Evolutionary conservation across 2,329 filamentous ascomycete species (phyloP).

Genomic region (Chrysoporthe cubensis): DNA sequence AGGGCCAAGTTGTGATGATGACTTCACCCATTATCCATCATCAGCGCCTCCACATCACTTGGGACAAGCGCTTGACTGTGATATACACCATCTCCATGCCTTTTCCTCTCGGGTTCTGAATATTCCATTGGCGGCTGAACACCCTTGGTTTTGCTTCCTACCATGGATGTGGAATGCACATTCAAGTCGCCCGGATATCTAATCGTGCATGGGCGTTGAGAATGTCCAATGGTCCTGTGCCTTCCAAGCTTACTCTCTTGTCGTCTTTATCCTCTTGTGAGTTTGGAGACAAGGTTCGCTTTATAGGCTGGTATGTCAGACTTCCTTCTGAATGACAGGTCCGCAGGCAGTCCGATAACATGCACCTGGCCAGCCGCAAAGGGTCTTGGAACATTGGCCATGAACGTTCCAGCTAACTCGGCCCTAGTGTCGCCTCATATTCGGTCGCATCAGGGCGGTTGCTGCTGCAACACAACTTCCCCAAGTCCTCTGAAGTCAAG

Average conservation of each 20-base stretch:
- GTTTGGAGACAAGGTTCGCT: conserved; percentile 80
- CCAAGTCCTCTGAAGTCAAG: conserved; percentile 47
- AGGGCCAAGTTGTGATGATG: neutral
- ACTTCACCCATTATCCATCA: neutral
- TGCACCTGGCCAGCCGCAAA: neutral
- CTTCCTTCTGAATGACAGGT: neutral
- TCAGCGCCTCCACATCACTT: neutral
- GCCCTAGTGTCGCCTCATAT: conserved; percentile 54
- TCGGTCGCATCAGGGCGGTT: conserved; percentile 62
- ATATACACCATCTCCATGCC: neutral
- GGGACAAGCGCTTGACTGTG: neutral
- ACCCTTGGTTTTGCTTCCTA: neutral
- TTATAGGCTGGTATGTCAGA: conserved; percentile 80
- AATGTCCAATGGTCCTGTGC: conserved; percentile 64
- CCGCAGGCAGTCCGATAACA: neutral
- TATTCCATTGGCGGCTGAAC: too few species aligned
- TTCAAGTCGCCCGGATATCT: conserved; percentile 3
- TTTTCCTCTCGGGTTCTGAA: too few species aligned
- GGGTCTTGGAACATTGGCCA: conserved; percentile 10
- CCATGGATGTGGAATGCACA: conserved; percentile 16
- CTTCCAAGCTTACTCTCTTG: conserved; percentile 69
- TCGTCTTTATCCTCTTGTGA: conserved; percentile 57
- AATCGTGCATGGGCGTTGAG: conserved; percentile 10
- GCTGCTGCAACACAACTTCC: conserved; percentile 70
- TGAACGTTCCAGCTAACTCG: conserved; percentile 32